A percentile compares a stretch with the other conserved stretches of the same genome.
phyloP scores from a whole-genome alignment of 345 rosid genomes.

The Draba incana region DNA sequence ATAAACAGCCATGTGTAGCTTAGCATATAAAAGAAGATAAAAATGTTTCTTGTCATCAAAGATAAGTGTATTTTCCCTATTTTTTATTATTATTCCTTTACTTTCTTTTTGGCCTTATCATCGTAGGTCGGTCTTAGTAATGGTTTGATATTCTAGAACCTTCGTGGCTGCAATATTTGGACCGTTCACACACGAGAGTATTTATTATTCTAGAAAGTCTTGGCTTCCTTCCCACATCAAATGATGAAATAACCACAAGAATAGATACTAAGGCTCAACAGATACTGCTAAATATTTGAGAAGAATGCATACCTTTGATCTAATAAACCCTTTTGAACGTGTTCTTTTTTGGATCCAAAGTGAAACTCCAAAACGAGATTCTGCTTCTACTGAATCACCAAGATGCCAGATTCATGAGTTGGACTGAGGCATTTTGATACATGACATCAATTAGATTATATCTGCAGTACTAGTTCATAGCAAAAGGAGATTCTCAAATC shows the following conservation, averaged over 20 bases:
- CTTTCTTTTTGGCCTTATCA: neutral
- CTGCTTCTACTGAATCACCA: slow-evolving; percentile 40
- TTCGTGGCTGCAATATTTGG: neutral
- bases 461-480: neutral
- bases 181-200: neutral
- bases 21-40: slow-evolving; percentile 16
- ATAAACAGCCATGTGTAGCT: neutral
- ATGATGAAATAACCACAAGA: too few relatives aligned
- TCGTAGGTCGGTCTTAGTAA: slow-evolving; percentile 14
- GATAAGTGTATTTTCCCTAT: slow-evolving; percentile 2
- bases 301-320: slow-evolving; percentile 47
- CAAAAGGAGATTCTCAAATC: neutral
- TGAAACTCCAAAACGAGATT: too few relatives aligned
- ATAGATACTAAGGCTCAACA: too few relatives aligned
- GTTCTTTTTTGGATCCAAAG: slow-evolving; percentile 24
- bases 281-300: neutral
- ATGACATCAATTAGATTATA: slow-evolving; percentile 2
- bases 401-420: slow-evolving; percentile 17
- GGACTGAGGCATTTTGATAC: neutral
- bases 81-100: neutral
- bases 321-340: slow-evolving; percentile 37
- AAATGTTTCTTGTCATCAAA: slow-evolving; percentile 30
- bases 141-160: slow-evolving; percentile 9
- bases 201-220: too few relatives aligned
- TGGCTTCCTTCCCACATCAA: too few relatives aligned